Evolutionary conservation across 73 alveolate genomes (phyloP).

Genomic region (Strombidium stylifer): DNA sequence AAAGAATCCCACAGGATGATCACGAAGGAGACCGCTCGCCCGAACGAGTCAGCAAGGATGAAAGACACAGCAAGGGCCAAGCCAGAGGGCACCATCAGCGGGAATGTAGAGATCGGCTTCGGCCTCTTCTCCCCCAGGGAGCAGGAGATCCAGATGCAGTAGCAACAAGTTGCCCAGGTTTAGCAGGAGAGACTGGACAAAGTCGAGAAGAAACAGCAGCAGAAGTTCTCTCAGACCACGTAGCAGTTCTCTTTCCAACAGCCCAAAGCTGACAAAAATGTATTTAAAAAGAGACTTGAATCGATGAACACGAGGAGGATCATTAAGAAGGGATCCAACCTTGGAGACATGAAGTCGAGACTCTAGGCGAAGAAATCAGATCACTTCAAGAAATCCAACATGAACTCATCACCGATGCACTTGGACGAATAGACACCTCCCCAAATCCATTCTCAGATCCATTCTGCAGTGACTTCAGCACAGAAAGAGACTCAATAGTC

Average conservation of each 20-base stretch:
- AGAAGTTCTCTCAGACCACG: background rate
- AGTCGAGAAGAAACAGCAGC: background rate
- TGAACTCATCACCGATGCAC: too few species aligned
- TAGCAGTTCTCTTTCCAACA: background rate
- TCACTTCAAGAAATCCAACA: too few species aligned
- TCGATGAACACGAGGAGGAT: background rate
- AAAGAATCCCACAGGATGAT: constrained; percentile 8
- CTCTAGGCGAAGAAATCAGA: too few species aligned
- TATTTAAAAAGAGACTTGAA: background rate
- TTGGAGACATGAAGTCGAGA: too few species aligned
- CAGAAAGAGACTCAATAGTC: too few species aligned
- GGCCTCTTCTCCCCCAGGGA: too few species aligned
- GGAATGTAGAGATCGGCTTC: background rate
- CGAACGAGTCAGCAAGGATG: background rate
- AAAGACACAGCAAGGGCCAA: background rate
- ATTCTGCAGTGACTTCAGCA: too few species aligned
- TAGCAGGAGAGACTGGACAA: background rate
- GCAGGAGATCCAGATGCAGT: background rate
- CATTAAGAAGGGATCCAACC: background rate
- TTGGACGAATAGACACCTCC: too few species aligned
- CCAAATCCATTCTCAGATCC: too few species aligned
- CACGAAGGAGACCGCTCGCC: constrained; percentile 4
- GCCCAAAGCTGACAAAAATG: background rate
- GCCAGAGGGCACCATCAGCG: constrained; percentile 2
- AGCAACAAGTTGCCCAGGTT: background rate